These are phyloP conservation scores for Tetrapisispora iriomotensis DNA, from an alignment of 805 yeast species.

Conservation along the genomic window DNA sequence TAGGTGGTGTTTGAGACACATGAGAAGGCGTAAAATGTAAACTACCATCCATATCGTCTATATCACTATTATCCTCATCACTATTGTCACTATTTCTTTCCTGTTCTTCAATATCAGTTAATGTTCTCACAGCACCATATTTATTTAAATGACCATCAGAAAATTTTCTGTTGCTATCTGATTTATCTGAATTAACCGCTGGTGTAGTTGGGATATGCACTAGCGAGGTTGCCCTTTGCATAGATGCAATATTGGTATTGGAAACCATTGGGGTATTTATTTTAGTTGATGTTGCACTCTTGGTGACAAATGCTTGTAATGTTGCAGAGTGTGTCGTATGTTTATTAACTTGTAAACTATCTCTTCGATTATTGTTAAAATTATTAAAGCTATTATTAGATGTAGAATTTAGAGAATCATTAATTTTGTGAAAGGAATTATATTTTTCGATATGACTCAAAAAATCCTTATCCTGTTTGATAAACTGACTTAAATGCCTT, in stretches of 20 bases:
- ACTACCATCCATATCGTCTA: neutral
- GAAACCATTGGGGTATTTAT: slow-evolving; percentile 1
- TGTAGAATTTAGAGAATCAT: neutral
- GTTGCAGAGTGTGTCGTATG: slow-evolving; percentile 16
- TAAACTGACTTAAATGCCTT: slow-evolving; percentile 4
- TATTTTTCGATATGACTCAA: neutral
- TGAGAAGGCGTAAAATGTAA: neutral
- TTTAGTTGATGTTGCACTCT: slow-evolving; percentile 7
- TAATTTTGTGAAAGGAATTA: neutral
- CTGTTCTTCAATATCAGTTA: neutral
- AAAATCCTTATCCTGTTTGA: slow-evolving; percentile 2
- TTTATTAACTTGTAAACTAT: neutral
- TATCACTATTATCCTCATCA: neutral
- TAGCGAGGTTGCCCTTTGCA: slow-evolving; percentile 16
- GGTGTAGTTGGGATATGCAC: slow-evolving; percentile 11
- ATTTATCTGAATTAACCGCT: neutral
- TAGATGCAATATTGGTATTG: neutral
- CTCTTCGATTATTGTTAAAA: neutral
- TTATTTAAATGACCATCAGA: neutral
- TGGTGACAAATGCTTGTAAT: slow-evolving; percentile 23
- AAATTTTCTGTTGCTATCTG: neutral
- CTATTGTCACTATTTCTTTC: neutral
- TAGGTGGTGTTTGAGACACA: neutral
- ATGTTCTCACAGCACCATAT: neutral
- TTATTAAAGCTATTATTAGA: neutral